Conservation (phyloP, 495 filamentous ascomycete genomes). For the Penicillium argentinense region DNA sequence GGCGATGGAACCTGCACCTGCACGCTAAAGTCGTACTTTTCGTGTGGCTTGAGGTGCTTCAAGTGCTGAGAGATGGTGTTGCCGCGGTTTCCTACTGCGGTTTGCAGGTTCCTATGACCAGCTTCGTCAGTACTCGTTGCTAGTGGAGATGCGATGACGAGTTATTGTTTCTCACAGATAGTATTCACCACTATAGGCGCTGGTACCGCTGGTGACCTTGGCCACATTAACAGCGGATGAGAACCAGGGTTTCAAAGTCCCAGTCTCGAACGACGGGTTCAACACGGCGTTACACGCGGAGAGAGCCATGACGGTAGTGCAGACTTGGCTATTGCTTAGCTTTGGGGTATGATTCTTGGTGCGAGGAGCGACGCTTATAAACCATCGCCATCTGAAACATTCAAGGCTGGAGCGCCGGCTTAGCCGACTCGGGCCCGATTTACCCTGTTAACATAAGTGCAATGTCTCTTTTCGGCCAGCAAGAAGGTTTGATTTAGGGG, state of each 20-base stretch:
- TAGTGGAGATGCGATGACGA: no score
- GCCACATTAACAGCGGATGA: constrained; percentile 22
- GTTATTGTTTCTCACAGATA: constrained; percentile 29
- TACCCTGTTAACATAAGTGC: no score
- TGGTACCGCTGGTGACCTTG: constrained; percentile 18
- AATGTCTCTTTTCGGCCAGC: no score
- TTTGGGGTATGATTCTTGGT: not conserved
- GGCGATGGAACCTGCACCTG: constrained; percentile 12
- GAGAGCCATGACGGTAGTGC: constrained; percentile 14
- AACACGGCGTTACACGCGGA: constrained; percentile 24
- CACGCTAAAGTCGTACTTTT: constrained; percentile 18
- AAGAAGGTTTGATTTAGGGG: no score
- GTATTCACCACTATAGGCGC: constrained; percentile 22
- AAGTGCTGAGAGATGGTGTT: constrained; percentile 24
- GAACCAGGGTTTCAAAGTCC: constrained; percentile 22
- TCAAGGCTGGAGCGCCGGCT: not conserved
- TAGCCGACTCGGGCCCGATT: not conserved
- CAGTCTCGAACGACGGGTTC: constrained; percentile 30
- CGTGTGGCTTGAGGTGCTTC: constrained; percentile 7
- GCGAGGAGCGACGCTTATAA: no score
- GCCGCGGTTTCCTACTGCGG: constrained; percentile 20
- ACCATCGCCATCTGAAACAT: not conserved
- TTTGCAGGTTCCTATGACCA: constrained; percentile 16
- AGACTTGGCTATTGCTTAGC: not conserved
- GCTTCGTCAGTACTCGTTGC: not conserved